Conservation (phyloP, 2,329 filamentous ascomycete genomes). For the Fusarium sp. region DNA sequence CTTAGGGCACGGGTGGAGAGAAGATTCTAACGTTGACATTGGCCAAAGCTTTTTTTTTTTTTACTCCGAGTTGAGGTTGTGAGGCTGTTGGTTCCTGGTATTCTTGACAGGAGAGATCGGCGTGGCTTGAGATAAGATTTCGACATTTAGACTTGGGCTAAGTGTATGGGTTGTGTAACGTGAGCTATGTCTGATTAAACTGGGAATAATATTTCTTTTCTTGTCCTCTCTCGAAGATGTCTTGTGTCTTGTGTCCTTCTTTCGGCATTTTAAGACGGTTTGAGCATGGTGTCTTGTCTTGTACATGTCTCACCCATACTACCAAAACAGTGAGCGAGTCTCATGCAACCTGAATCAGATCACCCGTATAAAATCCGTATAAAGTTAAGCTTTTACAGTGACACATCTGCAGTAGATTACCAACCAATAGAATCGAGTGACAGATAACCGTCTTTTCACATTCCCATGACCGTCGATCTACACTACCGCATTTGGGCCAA, state of each 20-base stretch:
- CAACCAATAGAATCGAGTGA: not conserved
- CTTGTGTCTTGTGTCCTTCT: not conserved
- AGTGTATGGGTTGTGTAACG: not conserved
- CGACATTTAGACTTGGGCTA: not conserved
- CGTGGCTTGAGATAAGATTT: not conserved
- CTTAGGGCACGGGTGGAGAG: not conserved
- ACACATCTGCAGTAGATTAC: not conserved
- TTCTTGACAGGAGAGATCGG: not conserved
- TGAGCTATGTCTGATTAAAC: no score
- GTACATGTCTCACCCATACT: not conserved
- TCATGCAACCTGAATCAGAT: not conserved
- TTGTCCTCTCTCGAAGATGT: not conserved
- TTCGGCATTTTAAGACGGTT: not conserved
- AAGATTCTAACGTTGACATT: not conserved
- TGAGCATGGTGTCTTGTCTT: not conserved
- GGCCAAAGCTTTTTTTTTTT: not conserved
- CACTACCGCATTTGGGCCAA: not conserved
- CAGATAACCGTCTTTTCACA: not conserved
- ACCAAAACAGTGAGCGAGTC: not conserved
- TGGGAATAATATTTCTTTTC: no score
- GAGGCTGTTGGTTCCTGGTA: not conserved
- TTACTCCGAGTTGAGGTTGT: not conserved
- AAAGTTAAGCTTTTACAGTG: not conserved
- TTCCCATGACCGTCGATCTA: not conserved
- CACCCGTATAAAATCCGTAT: not conserved